phyloP scores from a whole-genome alignment of 352 stramenopile species.

The Albugo laibachii region DNA sequence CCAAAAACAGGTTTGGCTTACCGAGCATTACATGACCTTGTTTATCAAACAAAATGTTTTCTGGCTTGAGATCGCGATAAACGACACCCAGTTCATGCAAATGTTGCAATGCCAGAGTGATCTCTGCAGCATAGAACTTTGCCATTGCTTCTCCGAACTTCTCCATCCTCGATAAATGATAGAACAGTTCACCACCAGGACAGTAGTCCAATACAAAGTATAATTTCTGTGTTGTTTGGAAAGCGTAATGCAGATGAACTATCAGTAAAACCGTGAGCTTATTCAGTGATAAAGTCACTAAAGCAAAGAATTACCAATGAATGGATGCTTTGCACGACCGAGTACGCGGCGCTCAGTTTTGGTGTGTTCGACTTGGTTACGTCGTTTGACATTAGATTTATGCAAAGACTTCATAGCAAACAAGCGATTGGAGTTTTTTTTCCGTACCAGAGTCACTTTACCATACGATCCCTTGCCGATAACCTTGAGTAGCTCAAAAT shows the following conservation, averaged over 20 bases:
- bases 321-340: constrained; percentile 76
- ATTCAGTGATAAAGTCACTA: background rate
- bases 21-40: constrained; percentile 50
- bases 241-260: constrained; percentile 80
- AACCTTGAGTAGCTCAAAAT: constrained; percentile 86
- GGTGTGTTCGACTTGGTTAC: constrained; percentile 74
- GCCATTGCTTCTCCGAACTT: constrained; percentile 78
- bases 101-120: constrained; percentile 74
- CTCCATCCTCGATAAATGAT: constrained; percentile 78
- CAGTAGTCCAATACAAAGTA: constrained; percentile 87
- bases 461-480: constrained; percentile 85
- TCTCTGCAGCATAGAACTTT: constrained; percentile 83
- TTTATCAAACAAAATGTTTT: constrained; percentile 75
- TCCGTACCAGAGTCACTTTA: constrained; percentile 79
- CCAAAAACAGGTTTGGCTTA: constrained; percentile 6
- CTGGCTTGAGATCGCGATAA: constrained; percentile 74
- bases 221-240: constrained; percentile 81
- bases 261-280: background rate
- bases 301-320: constrained; percentile 29
- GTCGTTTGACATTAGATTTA: constrained; percentile 78
- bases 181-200: constrained; percentile 80
- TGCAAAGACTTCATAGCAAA: constrained; percentile 81
- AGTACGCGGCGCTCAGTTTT: constrained; percentile 70
- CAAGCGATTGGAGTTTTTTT: constrained; percentile 51
- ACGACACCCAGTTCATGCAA: constrained; percentile 78